Evolutionary conservation across 192 early-diverging fungal genomes (phyloP), one percentile per base, ranked within the genome.

Genomic region (Pecoramyces ruminantium): DNA sequence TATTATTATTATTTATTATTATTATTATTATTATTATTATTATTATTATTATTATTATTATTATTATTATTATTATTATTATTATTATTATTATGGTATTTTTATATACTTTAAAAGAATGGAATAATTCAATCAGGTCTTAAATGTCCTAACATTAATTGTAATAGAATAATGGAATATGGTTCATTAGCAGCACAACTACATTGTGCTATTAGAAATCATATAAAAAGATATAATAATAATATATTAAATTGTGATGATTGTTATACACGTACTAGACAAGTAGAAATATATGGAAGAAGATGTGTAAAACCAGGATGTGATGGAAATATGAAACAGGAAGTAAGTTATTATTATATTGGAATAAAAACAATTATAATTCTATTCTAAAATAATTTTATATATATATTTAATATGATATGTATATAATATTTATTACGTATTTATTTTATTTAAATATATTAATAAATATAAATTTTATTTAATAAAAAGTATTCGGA

Each of bases 191-290:
- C 85, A 12, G 87, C 91, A 3, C 95, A 95, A 82, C 82, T 97
- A 21, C 84, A 86, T 13, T 28, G 86, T 14, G 86, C 85, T 15
- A 94, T 98, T 78, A 88, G 95, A 42, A 77, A 58, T 0, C 85
- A 91, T 42, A 90, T 98, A 28, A 85, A 88, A 38, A 84, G 85
- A 77, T 98, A 94, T 86, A 92, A 95, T 84, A 82, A 92, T n/a
- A 89, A 92, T 27, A 89, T 86, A 84, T 82, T 92, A 39, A 80
- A 90, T 30, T 99, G 97, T 86, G 94, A 96, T 80, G 94, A 97
- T 78, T 97, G 96, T 82, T 82, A 79, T 6, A 88, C 90, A 30
- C 79, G 84, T 13, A 93, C 96, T 9, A 89, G 92, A 29, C 83
- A 88, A 78, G 83, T 94, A 58, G 87, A 89, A 18, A 94, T 96